phyloP scores from a whole-genome alignment of 441 rosid genomes.

The Gossypium trilobum region DNA sequence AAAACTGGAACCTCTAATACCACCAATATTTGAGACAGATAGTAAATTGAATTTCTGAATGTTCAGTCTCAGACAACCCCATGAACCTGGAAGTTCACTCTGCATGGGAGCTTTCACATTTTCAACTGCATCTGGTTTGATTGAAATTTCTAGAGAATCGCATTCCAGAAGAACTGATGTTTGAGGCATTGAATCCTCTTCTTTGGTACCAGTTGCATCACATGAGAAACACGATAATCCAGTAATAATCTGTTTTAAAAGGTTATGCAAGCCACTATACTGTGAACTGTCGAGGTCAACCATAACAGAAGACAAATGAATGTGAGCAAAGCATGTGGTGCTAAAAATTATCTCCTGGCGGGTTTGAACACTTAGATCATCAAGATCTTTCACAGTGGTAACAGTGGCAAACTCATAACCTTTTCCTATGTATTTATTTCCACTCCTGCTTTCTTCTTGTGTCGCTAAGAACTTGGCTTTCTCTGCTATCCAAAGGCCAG shows the following conservation, averaged over 20 bases:
- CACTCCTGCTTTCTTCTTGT: slow-evolving; percentile 43
- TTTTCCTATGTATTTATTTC: slow-evolving; percentile 36
- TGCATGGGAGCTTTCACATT: slow-evolving; percentile 51
- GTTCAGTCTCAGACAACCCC: slow-evolving; percentile 60
- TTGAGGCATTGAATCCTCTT: slow-evolving; percentile 37
- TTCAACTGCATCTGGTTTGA: slow-evolving; percentile 51
- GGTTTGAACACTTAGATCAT: slow-evolving; percentile 42
- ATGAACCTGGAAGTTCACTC: slow-evolving; percentile 84
- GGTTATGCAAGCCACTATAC: slow-evolving; percentile 35
- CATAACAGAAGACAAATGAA: slow-evolving; percentile 34
- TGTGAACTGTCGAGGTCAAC: slow-evolving; percentile 44
- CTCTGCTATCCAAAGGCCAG: slow-evolving; percentile 64
- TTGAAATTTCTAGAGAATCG: slow-evolving; percentile 57
- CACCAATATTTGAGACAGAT: slow-evolving; percentile 71
- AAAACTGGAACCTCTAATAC: slow-evolving; percentile 48
- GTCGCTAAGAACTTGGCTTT: slow-evolving; percentile 72
- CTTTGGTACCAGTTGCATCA: slow-evolving; percentile 22
- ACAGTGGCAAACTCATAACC: slow-evolving; percentile 68
- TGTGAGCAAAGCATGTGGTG: slow-evolving; percentile 52
- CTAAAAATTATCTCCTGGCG: slow-evolving; percentile 61
- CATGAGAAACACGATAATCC: slow-evolving; percentile 32
- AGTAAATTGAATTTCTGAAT: slow-evolving; percentile 52
- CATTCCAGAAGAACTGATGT: slow-evolving; percentile 65
- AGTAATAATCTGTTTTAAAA: slow-evolving; percentile 45
- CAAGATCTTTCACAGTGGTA: slow-evolving; percentile 43